Evolutionary conservation across 73 alveolate genomes (phyloP).

Genomic region (Paramecium sonneborni): DNA sequence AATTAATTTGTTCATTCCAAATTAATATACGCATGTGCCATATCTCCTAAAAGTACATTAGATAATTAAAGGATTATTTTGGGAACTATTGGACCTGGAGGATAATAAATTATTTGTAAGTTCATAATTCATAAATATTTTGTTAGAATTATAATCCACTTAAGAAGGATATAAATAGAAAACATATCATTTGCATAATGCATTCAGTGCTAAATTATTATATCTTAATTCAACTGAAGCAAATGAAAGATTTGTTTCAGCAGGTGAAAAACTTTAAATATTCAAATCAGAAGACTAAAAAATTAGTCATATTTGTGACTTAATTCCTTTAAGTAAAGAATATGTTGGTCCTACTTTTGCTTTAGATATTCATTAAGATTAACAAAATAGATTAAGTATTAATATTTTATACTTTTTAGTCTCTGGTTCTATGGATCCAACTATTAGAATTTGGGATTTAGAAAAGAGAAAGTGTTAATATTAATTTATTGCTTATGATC

Average conservation of each 20-base stretch:
- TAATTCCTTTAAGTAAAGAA: not conserved
- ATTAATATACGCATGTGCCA: not conserved
- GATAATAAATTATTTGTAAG: not conserved
- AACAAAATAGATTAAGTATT: not conserved
- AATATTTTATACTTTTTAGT: not conserved
- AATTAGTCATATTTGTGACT: not conserved
- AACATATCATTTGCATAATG: not conserved
- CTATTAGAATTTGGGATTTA: not conserved
- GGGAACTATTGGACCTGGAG: not conserved
- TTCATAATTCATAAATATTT: not conserved
- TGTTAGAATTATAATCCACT: not conserved
- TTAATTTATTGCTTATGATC: not conserved
- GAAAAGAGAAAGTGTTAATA: not conserved
- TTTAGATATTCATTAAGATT: not conserved
- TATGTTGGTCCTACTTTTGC: not conserved
- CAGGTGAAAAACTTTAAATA: not conserved
- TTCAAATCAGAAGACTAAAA: not conserved
- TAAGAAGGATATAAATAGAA: not conserved
- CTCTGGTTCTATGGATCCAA: not conserved
- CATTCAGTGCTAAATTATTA: not conserved
- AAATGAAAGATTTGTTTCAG: not conserved
- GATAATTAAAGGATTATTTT: not conserved
- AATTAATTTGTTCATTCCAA: not conserved
- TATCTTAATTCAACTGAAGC: not conserved
- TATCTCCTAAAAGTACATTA: not conserved